Evolutionary conservation across 2,329 filamentous ascomycete species (phyloP), one percentile per base, ranked within the genome.

Genomic region (Neopestalotiopsis sp.): DNA sequence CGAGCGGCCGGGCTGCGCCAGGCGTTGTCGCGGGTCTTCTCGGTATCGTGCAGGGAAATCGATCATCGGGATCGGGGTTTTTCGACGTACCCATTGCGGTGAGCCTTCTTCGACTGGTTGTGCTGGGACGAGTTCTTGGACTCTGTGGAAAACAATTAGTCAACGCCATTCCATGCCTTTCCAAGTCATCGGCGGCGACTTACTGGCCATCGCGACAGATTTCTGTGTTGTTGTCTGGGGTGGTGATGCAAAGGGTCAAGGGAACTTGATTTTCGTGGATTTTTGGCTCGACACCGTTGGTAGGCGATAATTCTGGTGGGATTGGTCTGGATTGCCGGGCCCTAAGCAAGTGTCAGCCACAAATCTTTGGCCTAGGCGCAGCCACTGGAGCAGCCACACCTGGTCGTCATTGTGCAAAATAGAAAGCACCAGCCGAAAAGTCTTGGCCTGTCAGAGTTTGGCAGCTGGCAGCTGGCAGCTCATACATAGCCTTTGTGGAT

Each of bases 41-140:
- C 30, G 61, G 30, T 24, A 28, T 49, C 34, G 38, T 53, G 40
- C n/a, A 14, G 40, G 58, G 9, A 61, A 58, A 20, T 14, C 28
- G 32, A 58, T 58, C 34, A 10, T 42, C 3, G 40, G 7, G 34
- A 10, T 42, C 3, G 40, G 7, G 34, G 28, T 32, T 40, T 49
- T 67, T 71, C 30, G 70, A 88, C 92, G 80, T 92, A 98, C 95
- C 96, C 96, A 90, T 99, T 99, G 84, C 92, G 92, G 92, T 99
- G 96, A 88, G 94, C 95, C 93, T 99, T 99, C 89, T 93, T 93
- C 85, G 90, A 91, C 91, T 96, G 93, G 88, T 98, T 98, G 89
- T 98, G 94, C 90, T 98, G 95, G 81, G 95, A 98, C 88, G 94
- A 97, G 92, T 98, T 98, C 94, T 98, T 98, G 81, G 96, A 98